Evolutionary conservation across 1,284 basidiomycete species (phyloP).

Genomic region (Wolfiporia cocos): DNA sequence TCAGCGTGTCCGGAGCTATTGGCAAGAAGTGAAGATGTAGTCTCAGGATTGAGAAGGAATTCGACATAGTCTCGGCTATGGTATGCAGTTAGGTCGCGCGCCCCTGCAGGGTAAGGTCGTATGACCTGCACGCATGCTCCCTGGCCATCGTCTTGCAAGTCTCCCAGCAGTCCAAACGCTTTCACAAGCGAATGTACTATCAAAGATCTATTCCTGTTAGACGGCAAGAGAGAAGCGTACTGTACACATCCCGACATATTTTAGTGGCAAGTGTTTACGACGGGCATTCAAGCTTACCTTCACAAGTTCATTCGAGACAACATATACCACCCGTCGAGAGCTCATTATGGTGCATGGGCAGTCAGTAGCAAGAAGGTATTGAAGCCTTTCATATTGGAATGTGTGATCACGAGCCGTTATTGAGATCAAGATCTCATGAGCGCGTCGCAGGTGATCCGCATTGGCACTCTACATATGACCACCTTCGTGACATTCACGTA

Average conservation of each 20-base stretch:
- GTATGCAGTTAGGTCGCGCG: constrained; percentile 46
- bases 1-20: constrained; percentile 26
- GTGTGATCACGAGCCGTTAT: too few species aligned
- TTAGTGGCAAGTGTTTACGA: not conserved
- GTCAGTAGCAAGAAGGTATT: not conserved
- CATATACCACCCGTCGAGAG: too few species aligned
- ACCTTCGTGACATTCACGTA: too few species aligned
- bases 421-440: too few species aligned
- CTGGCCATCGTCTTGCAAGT: constrained; percentile 22
- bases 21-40: constrained; percentile 7
- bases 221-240: constrained; percentile 72
- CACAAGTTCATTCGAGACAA: constrained; percentile 53
- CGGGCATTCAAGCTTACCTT: constrained; percentile 29
- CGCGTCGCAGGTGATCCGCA: too few species aligned
- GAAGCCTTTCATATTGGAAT: too few species aligned
- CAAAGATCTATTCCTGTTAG: constrained; percentile 75
- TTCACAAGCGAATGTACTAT: constrained; percentile 73
- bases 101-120: constrained; percentile 45
- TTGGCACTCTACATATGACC: too few species aligned
- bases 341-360: constrained; percentile 1
- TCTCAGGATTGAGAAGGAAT: constrained; percentile 36
- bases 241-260: constrained; percentile 16
- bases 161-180: constrained; percentile 52
- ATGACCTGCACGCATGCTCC: constrained; percentile 34
- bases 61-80: constrained; percentile 56